A percentile compares a stretch with the other conserved stretches of the same genome.
Evolutionary conservation across 306 rosid species (phyloP).

Genomic region (Hippophae tibetana): DNA sequence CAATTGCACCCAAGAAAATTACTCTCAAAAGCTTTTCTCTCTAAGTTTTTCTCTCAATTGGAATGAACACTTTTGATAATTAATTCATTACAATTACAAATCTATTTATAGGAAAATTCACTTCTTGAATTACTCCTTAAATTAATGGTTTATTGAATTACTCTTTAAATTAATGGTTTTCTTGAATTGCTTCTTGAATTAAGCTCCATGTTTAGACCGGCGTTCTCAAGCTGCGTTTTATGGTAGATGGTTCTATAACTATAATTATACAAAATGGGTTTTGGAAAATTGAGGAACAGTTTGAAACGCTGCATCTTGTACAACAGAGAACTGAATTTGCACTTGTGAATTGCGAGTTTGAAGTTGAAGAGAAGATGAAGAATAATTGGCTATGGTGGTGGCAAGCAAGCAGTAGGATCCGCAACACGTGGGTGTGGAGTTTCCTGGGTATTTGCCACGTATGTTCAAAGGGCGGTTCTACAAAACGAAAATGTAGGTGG

Average conservation of each 20-base stretch:
- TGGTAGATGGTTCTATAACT: conserved; percentile 27
- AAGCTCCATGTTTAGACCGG: too few species aligned
- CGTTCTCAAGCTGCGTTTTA: conserved; percentile 31
- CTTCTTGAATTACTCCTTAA: too few species aligned
- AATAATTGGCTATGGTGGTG: conserved; percentile 8
- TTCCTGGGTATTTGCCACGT: conserved; percentile 17
- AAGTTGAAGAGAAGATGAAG: neutral
- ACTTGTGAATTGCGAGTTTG: neutral
- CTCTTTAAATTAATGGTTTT: too few species aligned
- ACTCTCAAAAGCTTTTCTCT: too few species aligned
- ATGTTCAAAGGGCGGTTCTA: neutral
- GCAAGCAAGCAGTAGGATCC: conserved; percentile 1
- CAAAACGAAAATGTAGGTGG: neutral
- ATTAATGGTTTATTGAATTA: too few species aligned
- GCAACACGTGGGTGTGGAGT: conserved; percentile 31
- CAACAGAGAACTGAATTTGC: neutral
- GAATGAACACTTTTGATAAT: too few species aligned
- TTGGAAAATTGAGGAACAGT: conserved; percentile 19
- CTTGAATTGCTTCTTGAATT: too few species aligned
- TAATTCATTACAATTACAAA: too few species aligned
- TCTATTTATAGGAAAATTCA: too few species aligned
- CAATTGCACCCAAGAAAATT: too few species aligned
- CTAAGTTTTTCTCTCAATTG: too few species aligned
- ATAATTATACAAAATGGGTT: conserved; percentile 14
- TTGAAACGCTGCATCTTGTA: conserved; percentile 36